A percentile compares a stretch with the other conserved stretches of the same genome.
Conservation (phyloP, 306 rosid species). For the Trifolium dubium region DNA sequence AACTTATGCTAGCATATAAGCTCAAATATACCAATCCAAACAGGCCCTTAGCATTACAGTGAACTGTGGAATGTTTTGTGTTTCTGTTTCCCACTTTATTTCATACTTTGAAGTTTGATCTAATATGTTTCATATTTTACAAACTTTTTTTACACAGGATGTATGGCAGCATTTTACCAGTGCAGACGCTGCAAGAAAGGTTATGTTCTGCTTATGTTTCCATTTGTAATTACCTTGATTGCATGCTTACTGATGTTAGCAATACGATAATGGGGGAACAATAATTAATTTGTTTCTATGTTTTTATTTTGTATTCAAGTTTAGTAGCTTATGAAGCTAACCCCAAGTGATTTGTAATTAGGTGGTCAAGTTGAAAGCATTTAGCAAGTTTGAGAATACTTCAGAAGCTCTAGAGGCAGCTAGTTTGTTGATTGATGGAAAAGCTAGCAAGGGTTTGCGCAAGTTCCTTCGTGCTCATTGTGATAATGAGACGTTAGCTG, state of each 20-base stretch:
- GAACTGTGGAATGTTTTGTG: neutral
- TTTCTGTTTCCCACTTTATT: neutral
- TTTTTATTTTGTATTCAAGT: neutral
- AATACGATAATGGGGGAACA: neutral
- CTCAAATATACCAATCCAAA: no score
- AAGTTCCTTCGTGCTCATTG: conserved; percentile 88
- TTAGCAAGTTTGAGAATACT: conserved; percentile 65
- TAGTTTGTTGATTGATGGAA: conserved; percentile 75
- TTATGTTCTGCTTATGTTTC: neutral
- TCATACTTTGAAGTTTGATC: neutral
- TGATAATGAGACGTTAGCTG: conserved; percentile 76
- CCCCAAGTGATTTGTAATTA: conserved; percentile 20
- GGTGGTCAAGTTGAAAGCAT: conserved; percentile 89
- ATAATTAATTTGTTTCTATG: neutral
- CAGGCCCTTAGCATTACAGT: neutral
- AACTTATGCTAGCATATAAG: no score
- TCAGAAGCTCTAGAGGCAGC: conserved; percentile 88
- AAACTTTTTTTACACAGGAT: neutral
- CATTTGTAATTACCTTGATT: neutral
- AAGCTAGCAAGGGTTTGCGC: conserved; percentile 89
- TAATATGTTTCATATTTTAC: neutral
- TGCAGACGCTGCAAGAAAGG: conserved; percentile 7
- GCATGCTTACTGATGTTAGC: neutral
- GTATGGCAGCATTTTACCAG: neutral
- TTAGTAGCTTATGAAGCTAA: neutral